These are phyloP conservation scores for Geosiphon pyriformis DNA, from an alignment of 192 early-diverging fungal genomes.

Conservation along the genomic window DNA sequence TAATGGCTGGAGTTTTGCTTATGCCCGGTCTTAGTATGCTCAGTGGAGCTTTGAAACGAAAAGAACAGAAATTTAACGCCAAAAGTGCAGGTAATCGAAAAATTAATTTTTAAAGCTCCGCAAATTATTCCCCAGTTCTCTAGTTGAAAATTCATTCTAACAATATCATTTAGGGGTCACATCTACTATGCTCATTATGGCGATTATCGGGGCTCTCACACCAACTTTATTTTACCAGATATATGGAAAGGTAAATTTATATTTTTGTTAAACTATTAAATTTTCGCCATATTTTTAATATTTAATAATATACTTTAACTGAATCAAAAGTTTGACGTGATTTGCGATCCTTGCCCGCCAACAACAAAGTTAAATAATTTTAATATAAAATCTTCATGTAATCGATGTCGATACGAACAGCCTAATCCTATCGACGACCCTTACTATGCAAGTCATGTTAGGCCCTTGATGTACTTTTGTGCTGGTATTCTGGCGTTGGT, in stretches of 20 bases:
- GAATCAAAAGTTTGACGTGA: slow-evolving; percentile 10
- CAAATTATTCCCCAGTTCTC: not conserved
- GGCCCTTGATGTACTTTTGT: slow-evolving; percentile 85
- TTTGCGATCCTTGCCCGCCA: not conserved
- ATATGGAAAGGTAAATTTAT: slow-evolving; percentile 60
- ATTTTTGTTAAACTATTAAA: too few relatives aligned
- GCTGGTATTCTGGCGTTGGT: slow-evolving; percentile 65
- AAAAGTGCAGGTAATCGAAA: slow-evolving; percentile 69
- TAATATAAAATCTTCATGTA: slow-evolving; percentile 43
- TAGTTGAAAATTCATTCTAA: not conserved
- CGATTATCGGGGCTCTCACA: slow-evolving; percentile 85
- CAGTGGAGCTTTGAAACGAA: slow-evolving; percentile 80
- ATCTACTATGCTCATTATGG: slow-evolving; percentile 90
- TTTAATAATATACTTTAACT: too few relatives aligned
- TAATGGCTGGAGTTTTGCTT: slow-evolving; percentile 81
- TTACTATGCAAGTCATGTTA: slow-evolving; percentile 72
- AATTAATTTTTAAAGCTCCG: not conserved
- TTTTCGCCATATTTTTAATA: too few relatives aligned
- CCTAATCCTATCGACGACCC: slow-evolving; percentile 68
- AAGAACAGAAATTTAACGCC: slow-evolving; percentile 93
- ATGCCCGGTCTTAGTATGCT: slow-evolving; percentile 96
- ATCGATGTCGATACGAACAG: slow-evolving; percentile 59
- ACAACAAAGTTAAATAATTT: too few relatives aligned
- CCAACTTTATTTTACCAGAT: slow-evolving; percentile 94
- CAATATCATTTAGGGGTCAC: slow-evolving; percentile 62